phyloP scores from a whole-genome alignment of 495 filamentous ascomycete species.

The Tuber indicum region DNA sequence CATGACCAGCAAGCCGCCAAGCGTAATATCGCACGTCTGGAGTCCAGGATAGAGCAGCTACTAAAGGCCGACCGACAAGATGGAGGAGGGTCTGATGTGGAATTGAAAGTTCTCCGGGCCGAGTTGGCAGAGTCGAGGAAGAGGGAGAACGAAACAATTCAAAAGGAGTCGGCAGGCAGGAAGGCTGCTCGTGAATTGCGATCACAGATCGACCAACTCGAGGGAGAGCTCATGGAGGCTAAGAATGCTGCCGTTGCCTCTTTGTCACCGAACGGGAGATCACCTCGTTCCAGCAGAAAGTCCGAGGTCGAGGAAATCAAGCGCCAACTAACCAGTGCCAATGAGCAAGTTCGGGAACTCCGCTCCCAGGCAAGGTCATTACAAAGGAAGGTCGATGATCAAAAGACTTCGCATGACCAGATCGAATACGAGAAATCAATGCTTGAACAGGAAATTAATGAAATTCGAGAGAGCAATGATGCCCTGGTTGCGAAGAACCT shows the following conservation, averaged over 20 bases:
- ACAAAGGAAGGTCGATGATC: constrained; percentile 36
- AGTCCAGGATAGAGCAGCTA: constrained; percentile 43
- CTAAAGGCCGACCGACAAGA: constrained; percentile 43
- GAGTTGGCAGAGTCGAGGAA: constrained; percentile 55
- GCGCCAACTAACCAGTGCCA: constrained; percentile 57
- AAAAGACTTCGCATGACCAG: constrained; percentile 42
- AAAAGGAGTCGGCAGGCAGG: constrained; percentile 59
- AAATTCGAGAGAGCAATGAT: constrained; percentile 38
- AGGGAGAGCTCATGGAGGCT: constrained; percentile 48
- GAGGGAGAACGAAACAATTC: constrained; percentile 56
- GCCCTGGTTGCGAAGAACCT: constrained; percentile 43
- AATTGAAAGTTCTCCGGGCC: constrained; percentile 30
- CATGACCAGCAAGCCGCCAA: constrained; percentile 51
- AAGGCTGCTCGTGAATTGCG: constrained; percentile 49
- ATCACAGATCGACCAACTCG: constrained; percentile 48
- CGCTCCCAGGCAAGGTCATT: constrained; percentile 48
- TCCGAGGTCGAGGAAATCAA: constrained; percentile 58
- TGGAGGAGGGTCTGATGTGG: constrained; percentile 35
- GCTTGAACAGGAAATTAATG: constrained; percentile 45
- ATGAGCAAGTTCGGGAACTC: constrained; percentile 55
- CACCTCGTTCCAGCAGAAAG: constrained; percentile 51
- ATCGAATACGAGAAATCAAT: constrained; percentile 48
- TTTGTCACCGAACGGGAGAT: constrained; percentile 44
- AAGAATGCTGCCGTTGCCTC: constrained; percentile 44
- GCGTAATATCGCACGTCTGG: constrained; percentile 38